These are phyloP conservation scores for Leptographium procerum DNA, from an alignment of 2,329 filamentous ascomycete species.

Conservation along the genomic window DNA sequence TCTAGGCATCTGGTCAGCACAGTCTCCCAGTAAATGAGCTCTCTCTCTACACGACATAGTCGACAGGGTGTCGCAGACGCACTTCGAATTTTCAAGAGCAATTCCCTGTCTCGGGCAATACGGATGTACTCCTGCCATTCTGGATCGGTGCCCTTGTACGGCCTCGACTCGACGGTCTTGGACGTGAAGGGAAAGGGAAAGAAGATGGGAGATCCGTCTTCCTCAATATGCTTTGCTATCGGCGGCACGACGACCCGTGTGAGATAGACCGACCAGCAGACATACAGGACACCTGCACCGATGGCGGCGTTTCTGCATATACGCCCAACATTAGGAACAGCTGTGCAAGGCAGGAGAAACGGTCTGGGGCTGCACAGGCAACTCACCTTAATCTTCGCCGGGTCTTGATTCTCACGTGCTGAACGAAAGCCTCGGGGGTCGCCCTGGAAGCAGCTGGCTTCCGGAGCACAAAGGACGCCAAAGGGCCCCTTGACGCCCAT, in stretches of 20 bases:
- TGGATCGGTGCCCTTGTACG: conserved; percentile 46
- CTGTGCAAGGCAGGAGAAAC: background rate
- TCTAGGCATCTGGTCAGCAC: conserved; percentile 18
- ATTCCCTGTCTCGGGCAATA: conserved; percentile 40
- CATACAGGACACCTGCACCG: conserved; percentile 11
- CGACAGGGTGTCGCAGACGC: background rate
- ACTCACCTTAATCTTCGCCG: conserved; percentile 7
- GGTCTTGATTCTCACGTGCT: conserved; percentile 9
- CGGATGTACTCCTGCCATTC: conserved; percentile 52
- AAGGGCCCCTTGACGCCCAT: conserved; percentile 6
- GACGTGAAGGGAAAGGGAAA: conserved; percentile 52
- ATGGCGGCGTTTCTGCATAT: conserved; percentile 9
- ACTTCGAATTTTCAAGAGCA: conserved; percentile 37
- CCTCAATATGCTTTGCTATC: conserved; percentile 11
- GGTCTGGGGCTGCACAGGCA: background rate
- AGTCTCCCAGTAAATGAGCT: too few species aligned
- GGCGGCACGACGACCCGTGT: conserved; percentile 32
- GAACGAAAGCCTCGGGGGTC: conserved; percentile 4
- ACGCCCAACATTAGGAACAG: background rate
- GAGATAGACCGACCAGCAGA: conserved; percentile 24
- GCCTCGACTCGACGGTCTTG: conserved; percentile 32
- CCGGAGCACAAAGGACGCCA: conserved; percentile 5
- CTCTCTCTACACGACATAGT: conserved; percentile 12
- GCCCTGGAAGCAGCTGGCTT: background rate
- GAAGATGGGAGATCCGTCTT: conserved; percentile 34